phyloP scores from a whole-genome alignment of 2,329 filamentous ascomycete species.

The Lithohypha guttulata region DNA sequence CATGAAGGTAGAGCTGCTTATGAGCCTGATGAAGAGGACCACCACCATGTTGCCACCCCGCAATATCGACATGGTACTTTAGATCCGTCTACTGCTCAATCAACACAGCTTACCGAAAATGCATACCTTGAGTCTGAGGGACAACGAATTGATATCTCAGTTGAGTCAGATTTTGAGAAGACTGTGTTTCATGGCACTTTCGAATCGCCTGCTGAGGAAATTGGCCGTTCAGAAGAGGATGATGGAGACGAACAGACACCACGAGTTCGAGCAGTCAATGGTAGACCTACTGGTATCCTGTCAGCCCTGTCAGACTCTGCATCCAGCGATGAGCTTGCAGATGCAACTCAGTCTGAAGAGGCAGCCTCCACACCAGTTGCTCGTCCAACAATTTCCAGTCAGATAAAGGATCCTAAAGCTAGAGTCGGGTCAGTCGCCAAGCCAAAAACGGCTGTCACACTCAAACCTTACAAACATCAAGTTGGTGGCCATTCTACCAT shows the following conservation, averaged over 20 bases:
- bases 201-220: slow-evolving; percentile 12
- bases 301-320: slow-evolving; percentile 34
- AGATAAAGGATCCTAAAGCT: slow-evolving; percentile 6
- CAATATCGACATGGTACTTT: slow-evolving; percentile 8
- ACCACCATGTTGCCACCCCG: slow-evolving; percentile 13
- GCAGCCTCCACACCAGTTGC: slow-evolving; percentile 39
- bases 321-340: slow-evolving; percentile 34
- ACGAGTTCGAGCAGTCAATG: slow-evolving; percentile 14
- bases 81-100: slow-evolving; percentile 8
- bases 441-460: slow-evolving; percentile 80
- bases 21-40: slow-evolving; percentile 24
- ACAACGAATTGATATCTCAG: slow-evolving; percentile 50
- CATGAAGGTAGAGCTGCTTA: slow-evolving; percentile 44
- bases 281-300: slow-evolving; percentile 8
- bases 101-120: slow-evolving; percentile 2
- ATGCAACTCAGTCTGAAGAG: slow-evolving; percentile 46
- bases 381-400: slow-evolving; percentile 27
- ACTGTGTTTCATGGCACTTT: slow-evolving; percentile 46
- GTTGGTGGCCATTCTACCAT: slow-evolving; percentile 94
- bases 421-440: slow-evolving; percentile 19
- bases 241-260: slow-evolving; percentile 13
- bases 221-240: slow-evolving; percentile 10
- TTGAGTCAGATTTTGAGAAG: slow-evolving; percentile 50
- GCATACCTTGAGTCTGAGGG: slow-evolving; percentile 7
- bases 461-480: slow-evolving; percentile 95